A percentile compares a stretch with the other conserved stretches of the same genome.
These are phyloP conservation scores for Tuber microsphaerosporum DNA, from an alignment of 495 filamentous ascomycete genomes.

Conservation along the genomic window DNA sequence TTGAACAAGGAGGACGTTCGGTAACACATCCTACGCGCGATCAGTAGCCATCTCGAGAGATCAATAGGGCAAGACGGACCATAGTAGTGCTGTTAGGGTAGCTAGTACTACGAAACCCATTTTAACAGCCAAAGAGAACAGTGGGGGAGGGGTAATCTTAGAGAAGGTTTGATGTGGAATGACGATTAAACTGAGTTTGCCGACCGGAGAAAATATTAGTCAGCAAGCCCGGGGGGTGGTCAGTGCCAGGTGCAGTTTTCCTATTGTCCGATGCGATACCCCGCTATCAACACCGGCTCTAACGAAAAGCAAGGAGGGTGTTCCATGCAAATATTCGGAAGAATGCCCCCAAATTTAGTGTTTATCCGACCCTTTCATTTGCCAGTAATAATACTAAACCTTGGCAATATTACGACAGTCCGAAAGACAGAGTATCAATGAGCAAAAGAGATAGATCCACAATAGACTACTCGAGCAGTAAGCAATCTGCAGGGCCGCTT, in stretches of 20 bases:
- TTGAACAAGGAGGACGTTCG: constrained; percentile 78
- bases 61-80: neutral
- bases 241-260: neutral
- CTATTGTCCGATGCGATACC: neutral
- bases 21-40: constrained; percentile 59
- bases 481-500: neutral
- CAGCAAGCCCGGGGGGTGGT: neutral
- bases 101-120: neutral
- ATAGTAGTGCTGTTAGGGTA: neutral
- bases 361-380: neutral
- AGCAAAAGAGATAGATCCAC: neutral
- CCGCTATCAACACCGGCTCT: neutral
- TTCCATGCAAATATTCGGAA: neutral
- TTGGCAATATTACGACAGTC: neutral
- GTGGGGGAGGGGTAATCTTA: neutral
- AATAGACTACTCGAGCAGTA: neutral
- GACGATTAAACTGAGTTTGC: neutral
- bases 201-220: neutral
- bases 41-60: neutral
- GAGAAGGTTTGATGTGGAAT: neutral
- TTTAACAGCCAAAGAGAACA: neutral
- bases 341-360: neutral
- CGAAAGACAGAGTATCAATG: neutral
- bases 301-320: neutral
- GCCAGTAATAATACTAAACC: neutral